Evolutionary conservation across 1,284 basidiomycete species (phyloP), one percentile per base, ranked within the genome.

Genomic region (Xerocomus amazonicus): DNA sequence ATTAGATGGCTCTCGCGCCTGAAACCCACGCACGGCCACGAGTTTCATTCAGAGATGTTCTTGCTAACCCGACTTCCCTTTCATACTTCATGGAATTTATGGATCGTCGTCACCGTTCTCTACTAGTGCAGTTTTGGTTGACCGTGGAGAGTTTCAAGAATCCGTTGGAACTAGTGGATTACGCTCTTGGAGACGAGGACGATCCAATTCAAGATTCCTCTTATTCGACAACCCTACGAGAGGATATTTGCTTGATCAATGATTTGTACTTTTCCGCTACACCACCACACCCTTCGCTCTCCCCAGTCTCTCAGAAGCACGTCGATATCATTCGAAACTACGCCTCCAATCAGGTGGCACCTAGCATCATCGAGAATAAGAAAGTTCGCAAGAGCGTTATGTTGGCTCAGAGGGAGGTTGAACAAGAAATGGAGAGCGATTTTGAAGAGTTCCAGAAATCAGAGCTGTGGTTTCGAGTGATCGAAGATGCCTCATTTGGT

Each of bases 1-100:
- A 65, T 57, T 65, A 72, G 61, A 56, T 47, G 45, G 58, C 68
- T 29, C 58, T 69, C 9, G 67, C 67, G 36, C 70, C 70, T 37
- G 80, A 82, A 45, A 49, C 68, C 5, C 58, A 60, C 40, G 60
- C 68, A 33, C 76, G 75, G 53, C 69, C 73, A 6, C 67, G 73
- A 8, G 62, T 81, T 19, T 74, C 77, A 0, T 73, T 93, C 7
- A 80, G 87, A 36, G 84, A 91, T 43, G 79, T 97, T 37, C 81
- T 98, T 1, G 76, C 83, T 32, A 93, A 93, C 58, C 92, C 94
- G 0, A 88, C 84, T 28, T 92, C 92, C 0, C 77, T 98, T 1
- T 93, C 90, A 2, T 96, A 96, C 66, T 92, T 96, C 72, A 95
- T 97, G 84, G 96, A 99, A 70, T 96, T 91, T 63, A 95, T 97